Base-by-base conservation (phyloP, 2,329 filamentous ascomycete genomes). In the Fusarium protoensiforme region DNA sequence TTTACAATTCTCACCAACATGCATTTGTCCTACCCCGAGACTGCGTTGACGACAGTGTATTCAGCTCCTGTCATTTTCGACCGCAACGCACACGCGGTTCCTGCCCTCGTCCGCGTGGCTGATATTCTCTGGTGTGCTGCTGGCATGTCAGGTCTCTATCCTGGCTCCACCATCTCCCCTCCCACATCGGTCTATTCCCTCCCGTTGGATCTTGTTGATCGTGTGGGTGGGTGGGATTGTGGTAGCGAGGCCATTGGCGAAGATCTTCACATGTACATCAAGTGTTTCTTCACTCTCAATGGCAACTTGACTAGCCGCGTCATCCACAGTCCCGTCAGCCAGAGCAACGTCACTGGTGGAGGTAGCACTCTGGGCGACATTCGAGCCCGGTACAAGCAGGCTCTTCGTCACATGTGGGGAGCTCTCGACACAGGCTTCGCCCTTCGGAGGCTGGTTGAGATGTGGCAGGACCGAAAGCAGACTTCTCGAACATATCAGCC, bases 261-360 rank as follows among this genome's bases (percentile, higher is more conserved):
- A 81, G 92, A 94, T 78, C 82, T 94, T 77, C 92, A 94, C 83
- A 94, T 94, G 92, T 92, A 92, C 78, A 86, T 94, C 71, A 94
- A 94, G 84, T 93, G 91, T 80, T 94, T 94, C 83, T 94, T 94
- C 73, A 90, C 91, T 1, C 87, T 93, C 20, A 92, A 92, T 69
- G 92, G 92, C 4, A 90, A 93, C 78, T 79, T 94, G 62, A 90
- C 90, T 14, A 88, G 88, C 54, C 87, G 88, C 57, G 89, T 91
- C 5, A 86, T 94, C 33, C 84, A 91, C 74, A 91, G 90, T 69
- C 92, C 92, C 3, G 91, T 93, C 66, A 93, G 92, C 81, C 92
- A 93, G 79, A 93, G 88, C 82, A 93, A 94, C 76, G 90, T 93
- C 59, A 90, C 89, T 57, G 91, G 89, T 48, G 88, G 89, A 38